These are phyloP conservation scores for Erysimum cheiri DNA, from an alignment of 441 rosid species.

Conservation along the genomic window DNA sequence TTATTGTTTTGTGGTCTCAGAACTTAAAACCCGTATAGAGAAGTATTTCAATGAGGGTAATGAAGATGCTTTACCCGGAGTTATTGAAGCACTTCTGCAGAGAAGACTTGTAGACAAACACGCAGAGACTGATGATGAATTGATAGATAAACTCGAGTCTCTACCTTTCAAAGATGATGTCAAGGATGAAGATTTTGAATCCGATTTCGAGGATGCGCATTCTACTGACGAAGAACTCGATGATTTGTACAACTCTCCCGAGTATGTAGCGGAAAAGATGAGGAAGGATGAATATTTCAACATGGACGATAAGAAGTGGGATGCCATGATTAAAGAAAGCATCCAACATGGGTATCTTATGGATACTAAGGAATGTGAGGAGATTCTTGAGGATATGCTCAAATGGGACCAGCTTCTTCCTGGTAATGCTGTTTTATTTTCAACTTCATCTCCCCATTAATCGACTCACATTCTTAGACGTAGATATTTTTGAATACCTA, in stretches of 20 bases:
- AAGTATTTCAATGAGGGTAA: conserved; percentile 72
- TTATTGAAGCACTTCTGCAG: conserved; percentile 63
- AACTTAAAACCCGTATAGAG: conserved; percentile 61
- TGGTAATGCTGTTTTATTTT: conserved; percentile 49
- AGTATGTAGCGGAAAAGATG: conserved; percentile 56
- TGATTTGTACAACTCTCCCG: conserved; percentile 61
- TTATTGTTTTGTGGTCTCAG: conserved; percentile 46
- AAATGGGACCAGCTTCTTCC: conserved; percentile 91
- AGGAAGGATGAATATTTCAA: conserved; percentile 62
- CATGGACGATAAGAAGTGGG: conserved; percentile 88
- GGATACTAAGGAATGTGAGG: conserved; percentile 77
- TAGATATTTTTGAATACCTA: not conserved
- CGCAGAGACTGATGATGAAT: conserved; percentile 71
- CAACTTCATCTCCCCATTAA: not conserved
- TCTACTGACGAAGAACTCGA: conserved; percentile 78
- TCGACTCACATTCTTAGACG: conserved; percentile 9
- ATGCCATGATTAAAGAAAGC: conserved; percentile 71
- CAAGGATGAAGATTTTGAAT: conserved; percentile 63
- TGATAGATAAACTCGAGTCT: conserved; percentile 52
- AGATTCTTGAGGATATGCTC: conserved; percentile 85
- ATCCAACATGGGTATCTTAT: conserved; percentile 60
- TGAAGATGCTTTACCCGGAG: conserved; percentile 67
- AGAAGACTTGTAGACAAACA: conserved; percentile 64
- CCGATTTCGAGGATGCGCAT: conserved; percentile 64
- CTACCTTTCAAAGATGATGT: conserved; percentile 58